Evolutionary conservation across 1,284 basidiomycete genomes (phyloP), one percentile per base, ranked within the genome.

Genomic region (Cystobasidium sp.): DNA sequence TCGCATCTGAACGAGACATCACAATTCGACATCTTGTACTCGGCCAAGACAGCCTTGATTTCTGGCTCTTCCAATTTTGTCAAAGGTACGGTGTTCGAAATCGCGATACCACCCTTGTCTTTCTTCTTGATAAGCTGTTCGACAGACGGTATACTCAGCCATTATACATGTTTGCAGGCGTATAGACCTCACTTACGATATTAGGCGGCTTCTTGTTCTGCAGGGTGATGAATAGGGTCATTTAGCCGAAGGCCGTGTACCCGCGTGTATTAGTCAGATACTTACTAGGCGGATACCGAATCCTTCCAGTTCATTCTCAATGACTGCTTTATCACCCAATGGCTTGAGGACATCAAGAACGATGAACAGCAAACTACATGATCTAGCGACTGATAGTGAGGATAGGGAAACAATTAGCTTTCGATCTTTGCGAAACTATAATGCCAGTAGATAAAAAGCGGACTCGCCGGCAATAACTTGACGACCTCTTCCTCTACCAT

Each of bases 361-460:
- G 82, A 99, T 98, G 83, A 98, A 99, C 78, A 99, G 98, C 62
- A 99, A 89, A 83, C 99, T 95, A 83, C 97, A 99, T 59, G 97
- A 98, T 77, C 96, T 89, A 22, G 95, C 94, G 77, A 98, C 95
- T 91, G 83, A 39, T 14, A 66, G 47, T 63, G 49, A n/a, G 10
- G 24, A 2, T 2, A 31, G 31, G 31, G 31, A 20, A 3, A 47
- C 5, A 6, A 24, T 72, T 44, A 43, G 47, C 22, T 44, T 14
- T 46, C 20, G 22, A 24, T 9, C 10, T 18, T 51, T 10, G 8
- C 20, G 16, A 10, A 39, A 43, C 24, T 22, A 12, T 49, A 22
- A 39, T 58, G 31, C 49, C 39, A 7, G 24, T 20, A 43, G 53
- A 43, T 62, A 47, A n/a, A 31, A 49, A 31, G 12, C n/a, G n/a